phyloP scores from a whole-genome alignment of 2,329 filamentous ascomycete species.

The Aspergillus spinulosporus region DNA sequence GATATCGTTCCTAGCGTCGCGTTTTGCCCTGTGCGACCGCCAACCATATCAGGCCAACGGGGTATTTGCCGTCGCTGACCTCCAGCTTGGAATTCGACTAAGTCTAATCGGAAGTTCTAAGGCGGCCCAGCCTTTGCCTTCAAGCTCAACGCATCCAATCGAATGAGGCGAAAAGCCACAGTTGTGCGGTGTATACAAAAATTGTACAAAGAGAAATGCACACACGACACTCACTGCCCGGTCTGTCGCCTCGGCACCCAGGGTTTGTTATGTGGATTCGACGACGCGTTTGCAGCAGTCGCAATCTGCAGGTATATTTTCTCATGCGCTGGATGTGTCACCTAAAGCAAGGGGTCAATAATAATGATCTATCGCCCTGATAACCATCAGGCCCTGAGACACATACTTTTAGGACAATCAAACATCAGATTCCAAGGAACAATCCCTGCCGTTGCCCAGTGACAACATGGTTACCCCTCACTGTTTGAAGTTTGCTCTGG shows the following conservation, averaged over 20 bases:
- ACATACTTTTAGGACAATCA: not conserved
- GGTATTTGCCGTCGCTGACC: slow-evolving; percentile 15
- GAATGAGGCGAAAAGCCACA: not conserved
- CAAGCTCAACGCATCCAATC: not conserved
- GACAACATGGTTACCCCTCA: slow-evolving; percentile 8
- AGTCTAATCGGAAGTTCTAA: slow-evolving; percentile 15
- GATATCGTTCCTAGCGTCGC: slow-evolving; percentile 26
- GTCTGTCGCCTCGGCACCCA: not conserved
- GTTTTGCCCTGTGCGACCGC: slow-evolving; percentile 18
- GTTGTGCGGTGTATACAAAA: not conserved
- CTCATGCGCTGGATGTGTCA: slow-evolving; percentile 1
- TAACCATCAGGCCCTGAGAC: not conserved
- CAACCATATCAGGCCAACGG: slow-evolving; percentile 16
- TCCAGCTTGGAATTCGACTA: slow-evolving; percentile 14
- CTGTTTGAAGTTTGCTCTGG: not conserved
- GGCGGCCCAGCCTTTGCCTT: slow-evolving; percentile 4
- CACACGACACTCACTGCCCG: not conserved
- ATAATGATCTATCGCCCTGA: slow-evolving; percentile 1
- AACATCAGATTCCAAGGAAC: slow-evolving; percentile 9
- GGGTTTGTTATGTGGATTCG: not conserved
- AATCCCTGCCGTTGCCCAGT: slow-evolving; percentile 13
- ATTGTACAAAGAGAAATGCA: slow-evolving; percentile 5
- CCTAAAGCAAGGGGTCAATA: slow-evolving; percentile 8
- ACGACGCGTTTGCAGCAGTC: not conserved
- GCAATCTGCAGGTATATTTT: slow-evolving; percentile 1